Percentiles rank a stretch among this genome's conserved stretches.
Evolutionary conservation across 768 basidiomycete genomes (phyloP).

Genomic region (Trametes cinnabarina): DNA sequence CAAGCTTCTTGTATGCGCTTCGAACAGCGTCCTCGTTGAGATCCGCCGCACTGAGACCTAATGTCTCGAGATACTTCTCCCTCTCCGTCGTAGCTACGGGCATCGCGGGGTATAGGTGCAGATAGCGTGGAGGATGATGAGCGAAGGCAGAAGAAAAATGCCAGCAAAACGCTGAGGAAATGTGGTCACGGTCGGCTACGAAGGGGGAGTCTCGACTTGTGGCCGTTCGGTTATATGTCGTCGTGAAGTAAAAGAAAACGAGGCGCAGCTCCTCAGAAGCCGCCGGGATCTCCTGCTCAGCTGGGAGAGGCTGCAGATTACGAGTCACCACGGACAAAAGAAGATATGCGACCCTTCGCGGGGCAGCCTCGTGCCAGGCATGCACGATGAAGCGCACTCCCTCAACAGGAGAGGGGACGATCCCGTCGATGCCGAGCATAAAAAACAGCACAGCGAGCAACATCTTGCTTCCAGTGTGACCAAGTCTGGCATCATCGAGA

Average conservation of each 20-base stretch:
- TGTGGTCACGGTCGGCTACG: not conserved
- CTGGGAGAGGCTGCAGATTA: conserved; percentile 8
- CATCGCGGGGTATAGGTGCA: conserved; percentile 20
- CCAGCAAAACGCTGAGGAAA: conserved; percentile 4
- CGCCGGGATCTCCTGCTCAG: conserved; percentile 17
- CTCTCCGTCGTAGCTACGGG: conserved; percentile 23
- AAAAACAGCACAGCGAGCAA: conserved; percentile 5
- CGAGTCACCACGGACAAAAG: conserved; percentile 14
- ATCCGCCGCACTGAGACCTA: conserved; percentile 43
- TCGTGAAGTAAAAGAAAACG: conserved; percentile 20
- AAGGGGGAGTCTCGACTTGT: conserved; percentile 7
- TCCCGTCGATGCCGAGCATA: conserved; percentile 6
- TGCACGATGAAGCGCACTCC: conserved; percentile 14
- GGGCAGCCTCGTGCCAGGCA: conserved; percentile 17
- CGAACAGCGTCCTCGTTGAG: conserved; percentile 54
- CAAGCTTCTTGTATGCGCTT: conserved; percentile 61
- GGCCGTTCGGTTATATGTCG: conserved; percentile 20
- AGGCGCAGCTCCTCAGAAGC: conserved; percentile 1
- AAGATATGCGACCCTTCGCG: conserved; percentile 17
- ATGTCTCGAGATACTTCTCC: conserved; percentile 37
- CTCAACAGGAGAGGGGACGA: conserved; percentile 9
- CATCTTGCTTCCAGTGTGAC: not conserved
- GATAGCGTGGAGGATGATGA: not conserved
- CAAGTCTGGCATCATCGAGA: not conserved
- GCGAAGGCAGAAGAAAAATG: not conserved